phyloP scores from a whole-genome alignment of 805 yeast species.

The Phaffomyces antillensis region DNA sequence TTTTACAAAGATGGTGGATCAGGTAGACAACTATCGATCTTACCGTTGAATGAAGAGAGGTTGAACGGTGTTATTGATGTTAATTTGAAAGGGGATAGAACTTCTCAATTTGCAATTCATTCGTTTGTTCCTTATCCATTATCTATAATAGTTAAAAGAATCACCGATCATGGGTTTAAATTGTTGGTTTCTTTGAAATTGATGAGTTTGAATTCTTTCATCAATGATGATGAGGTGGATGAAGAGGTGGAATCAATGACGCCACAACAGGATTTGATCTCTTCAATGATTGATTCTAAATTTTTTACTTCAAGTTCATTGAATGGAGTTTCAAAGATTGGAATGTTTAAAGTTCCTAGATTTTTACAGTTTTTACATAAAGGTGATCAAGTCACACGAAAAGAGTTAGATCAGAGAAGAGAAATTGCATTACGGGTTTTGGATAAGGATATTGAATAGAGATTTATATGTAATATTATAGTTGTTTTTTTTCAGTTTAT shows the following conservation, averaged over 20 bases:
- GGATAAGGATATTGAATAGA: background rate
- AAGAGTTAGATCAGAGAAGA: slow-evolving; percentile 31
- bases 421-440: slow-evolving; percentile 29
- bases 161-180: slow-evolving; percentile 20
- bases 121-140: slow-evolving; percentile 38
- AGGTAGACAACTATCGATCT: slow-evolving; percentile 35
- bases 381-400: background rate
- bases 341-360: slow-evolving; percentile 15
- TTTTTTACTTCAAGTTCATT: slow-evolving; percentile 34
- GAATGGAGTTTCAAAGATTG: slow-evolving; percentile 32
- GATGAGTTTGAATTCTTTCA: slow-evolving; percentile 6
- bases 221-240: slow-evolving; percentile 16
- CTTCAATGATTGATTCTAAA: slow-evolving; percentile 28
- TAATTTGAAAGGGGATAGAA: slow-evolving; percentile 19
- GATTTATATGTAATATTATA: background rate
- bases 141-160: slow-evolving; percentile 22
- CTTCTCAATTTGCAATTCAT: slow-evolving; percentile 24
- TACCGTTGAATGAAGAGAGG: slow-evolving; percentile 31
- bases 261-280: slow-evolving; percentile 20
- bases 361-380: background rate
- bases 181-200: slow-evolving; percentile 17
- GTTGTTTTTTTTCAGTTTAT: no score
- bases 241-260: slow-evolving; percentile 11
- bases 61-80: background rate
- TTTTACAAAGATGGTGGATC: slow-evolving; percentile 34